Evolutionary conservation across 2,329 filamentous ascomycete species (phyloP).

Genomic region (Penicillium sp.): DNA sequence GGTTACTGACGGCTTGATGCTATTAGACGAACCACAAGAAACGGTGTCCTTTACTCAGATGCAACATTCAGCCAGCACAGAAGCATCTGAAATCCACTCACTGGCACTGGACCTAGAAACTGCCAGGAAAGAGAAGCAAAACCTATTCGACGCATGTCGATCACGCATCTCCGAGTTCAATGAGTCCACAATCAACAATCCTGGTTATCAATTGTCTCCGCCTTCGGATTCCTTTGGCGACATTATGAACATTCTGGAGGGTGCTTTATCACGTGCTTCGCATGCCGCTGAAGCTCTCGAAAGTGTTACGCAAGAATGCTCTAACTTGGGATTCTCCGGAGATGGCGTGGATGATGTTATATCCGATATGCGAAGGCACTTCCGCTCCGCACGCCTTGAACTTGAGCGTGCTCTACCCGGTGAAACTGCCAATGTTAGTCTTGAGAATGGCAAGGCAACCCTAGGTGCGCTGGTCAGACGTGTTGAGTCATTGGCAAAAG

Average conservation of each 20-base stretch:
- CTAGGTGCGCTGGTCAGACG: slow-evolving; percentile 43
- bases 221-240: slow-evolving; percentile 42
- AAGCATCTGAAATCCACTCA: slow-evolving; percentile 27
- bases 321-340: slow-evolving; percentile 41
- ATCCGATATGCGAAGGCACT: slow-evolving; percentile 38
- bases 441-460: slow-evolving; percentile 41
- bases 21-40: slow-evolving; percentile 7
- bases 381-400: slow-evolving; percentile 45
- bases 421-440: slow-evolving; percentile 40
- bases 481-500: slow-evolving; percentile 36
- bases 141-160: slow-evolving; percentile 43
- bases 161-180: slow-evolving; percentile 27
- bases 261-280: slow-evolving; percentile 38
- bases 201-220: slow-evolving; percentile 33
- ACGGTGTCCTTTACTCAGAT: background rate
- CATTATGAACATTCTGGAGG: slow-evolving; percentile 38
- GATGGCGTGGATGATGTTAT: slow-evolving; percentile 33
- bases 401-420: slow-evolving; percentile 47
- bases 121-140: slow-evolving; percentile 40
- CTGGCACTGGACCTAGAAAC: slow-evolving; percentile 41
- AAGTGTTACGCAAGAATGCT: slow-evolving; percentile 37
- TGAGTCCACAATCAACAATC: slow-evolving; percentile 20
- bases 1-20: slow-evolving; percentile 21
- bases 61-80: slow-evolving; percentile 6
- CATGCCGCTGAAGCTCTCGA: slow-evolving; percentile 40